Percentiles rank a stretch among this genome's conserved stretches.
Evolutionary conservation across 75 land plant genomes (phyloP).

Genomic region (Gnetum montanum): DNA sequence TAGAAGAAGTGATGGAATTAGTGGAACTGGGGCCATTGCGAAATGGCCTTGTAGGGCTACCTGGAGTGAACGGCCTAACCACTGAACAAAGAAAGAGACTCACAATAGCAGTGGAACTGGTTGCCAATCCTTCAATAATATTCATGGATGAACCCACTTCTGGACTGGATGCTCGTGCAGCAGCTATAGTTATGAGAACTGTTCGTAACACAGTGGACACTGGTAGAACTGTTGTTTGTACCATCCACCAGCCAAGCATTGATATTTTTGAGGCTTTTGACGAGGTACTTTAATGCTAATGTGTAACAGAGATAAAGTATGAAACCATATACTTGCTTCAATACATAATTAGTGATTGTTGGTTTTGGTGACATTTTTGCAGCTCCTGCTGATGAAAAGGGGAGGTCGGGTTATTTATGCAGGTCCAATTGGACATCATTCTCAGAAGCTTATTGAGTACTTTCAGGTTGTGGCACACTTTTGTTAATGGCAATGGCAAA

Average conservation of each 20-base stretch:
- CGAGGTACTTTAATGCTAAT: not conserved
- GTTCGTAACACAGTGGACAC: conserved; percentile 2
- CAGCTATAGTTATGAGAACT: conserved; percentile 1
- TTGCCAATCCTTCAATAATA: conserved; percentile 1
- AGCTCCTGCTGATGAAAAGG: conserved; percentile 49
- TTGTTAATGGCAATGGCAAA: no score
- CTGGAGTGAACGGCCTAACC: not conserved
- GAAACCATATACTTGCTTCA: no score
- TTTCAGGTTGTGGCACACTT: conserved; percentile 22
- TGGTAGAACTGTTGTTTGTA: not conserved
- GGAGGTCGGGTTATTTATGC: conserved; percentile 57
- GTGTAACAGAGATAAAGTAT: no score
- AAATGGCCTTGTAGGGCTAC: not conserved
- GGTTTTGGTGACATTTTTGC: no score
- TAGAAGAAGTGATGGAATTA: conserved; percentile 12
- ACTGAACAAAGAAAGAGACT: not conserved
- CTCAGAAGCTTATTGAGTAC: conserved; percentile 40
- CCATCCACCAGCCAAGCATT: conserved; percentile 1
- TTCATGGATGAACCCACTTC: conserved; percentile 1
- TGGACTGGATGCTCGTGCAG: not conserved
- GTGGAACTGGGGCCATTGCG: conserved; percentile 3
- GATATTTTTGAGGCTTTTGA: not conserved
- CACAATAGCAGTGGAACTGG: not conserved
- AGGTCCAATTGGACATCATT: conserved; percentile 35
- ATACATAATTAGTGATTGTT: no score